Conservation (phyloP, 306 rosid genomes). For the Rosa chinensis region DNA sequence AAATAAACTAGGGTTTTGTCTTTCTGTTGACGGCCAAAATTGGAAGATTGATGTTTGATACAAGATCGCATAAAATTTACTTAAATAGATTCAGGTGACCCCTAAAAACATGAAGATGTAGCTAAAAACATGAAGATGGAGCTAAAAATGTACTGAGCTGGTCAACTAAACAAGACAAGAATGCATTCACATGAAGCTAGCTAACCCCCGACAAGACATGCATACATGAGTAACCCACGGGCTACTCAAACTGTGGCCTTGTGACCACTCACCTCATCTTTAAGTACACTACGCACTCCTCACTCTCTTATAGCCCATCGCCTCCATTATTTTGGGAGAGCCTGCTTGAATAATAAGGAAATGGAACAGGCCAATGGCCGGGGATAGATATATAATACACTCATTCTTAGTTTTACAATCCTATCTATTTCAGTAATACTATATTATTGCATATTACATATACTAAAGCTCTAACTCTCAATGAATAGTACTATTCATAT, state of each 20-base stretch:
- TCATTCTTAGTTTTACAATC: too few relatives aligned
- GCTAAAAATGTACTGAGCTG: neutral
- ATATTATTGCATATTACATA: neutral
- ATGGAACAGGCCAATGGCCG: neutral
- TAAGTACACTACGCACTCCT: neutral
- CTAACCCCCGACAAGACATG: neutral
- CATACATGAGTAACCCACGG: neutral
- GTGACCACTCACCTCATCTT: neutral
- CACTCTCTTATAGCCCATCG: neutral
- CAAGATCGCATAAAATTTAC: too few relatives aligned
- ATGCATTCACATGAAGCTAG: neutral
- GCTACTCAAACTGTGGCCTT: constrained; percentile 5
- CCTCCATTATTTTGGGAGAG: constrained; percentile 6
- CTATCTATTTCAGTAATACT: neutral
- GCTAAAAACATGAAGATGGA: neutral
- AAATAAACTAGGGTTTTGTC: too few relatives aligned
- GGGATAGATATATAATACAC: neutral
- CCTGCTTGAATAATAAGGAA: neutral
- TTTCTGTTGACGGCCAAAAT: too few relatives aligned
- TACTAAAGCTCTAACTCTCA: too few relatives aligned
- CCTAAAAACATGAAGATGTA: too few relatives aligned
- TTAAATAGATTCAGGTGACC: neutral
- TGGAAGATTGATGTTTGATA: too few relatives aligned
- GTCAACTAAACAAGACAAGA: constrained; percentile 5
- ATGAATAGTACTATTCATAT: too few relatives aligned